phyloP scores from a whole-genome alignment of 2,329 filamentous ascomycete genomes.

The Plenodomus biglobosus region DNA sequence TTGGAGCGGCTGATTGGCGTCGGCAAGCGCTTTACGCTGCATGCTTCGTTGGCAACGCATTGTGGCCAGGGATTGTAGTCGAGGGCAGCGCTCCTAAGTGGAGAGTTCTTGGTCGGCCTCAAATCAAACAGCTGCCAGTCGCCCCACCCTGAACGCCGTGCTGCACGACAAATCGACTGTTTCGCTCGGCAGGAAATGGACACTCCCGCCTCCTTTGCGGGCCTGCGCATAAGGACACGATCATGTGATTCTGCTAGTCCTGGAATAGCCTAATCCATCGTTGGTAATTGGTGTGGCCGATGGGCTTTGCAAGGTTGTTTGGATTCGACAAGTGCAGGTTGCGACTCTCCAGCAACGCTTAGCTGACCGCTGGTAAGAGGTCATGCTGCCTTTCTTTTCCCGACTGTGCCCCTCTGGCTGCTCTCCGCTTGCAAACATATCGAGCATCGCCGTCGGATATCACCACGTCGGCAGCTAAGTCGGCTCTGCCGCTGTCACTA shows the following conservation, averaged over 20 bases:
- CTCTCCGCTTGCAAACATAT: conserved; percentile 21
- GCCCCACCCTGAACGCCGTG: conserved; percentile 26
- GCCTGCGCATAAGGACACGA: conserved; percentile 17
- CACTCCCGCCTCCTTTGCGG: conserved; percentile 11
- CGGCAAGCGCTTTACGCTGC: conserved; percentile 34
- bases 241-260: conserved; percentile 33
- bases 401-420: conserved; percentile 35
- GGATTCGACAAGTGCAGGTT: conserved; percentile 27
- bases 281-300: conserved; percentile 22
- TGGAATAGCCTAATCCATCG: conserved; percentile 9
- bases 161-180: conserved; percentile 35
- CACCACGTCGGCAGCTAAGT: conserved; percentile 31
- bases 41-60: conserved; percentile 44
- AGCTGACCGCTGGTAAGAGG: conserved; percentile 40
- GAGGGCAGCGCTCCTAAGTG: conserved; percentile 22
- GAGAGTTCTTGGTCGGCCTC: conserved; percentile 25
- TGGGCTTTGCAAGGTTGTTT: conserved; percentile 1
- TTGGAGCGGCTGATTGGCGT: conserved; percentile 31
- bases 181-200: conserved; percentile 38
- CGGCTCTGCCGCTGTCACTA: conserved; percentile 23
- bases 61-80: conserved; percentile 26
- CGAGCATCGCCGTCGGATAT: conserved; percentile 26
- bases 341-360: conserved; percentile 42
- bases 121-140: conserved; percentile 26
- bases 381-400: conserved; percentile 38